These are phyloP conservation scores for Elongisporangium anandrum DNA, from an alignment of 352 stramenopile species.

Conservation along the genomic window DNA sequence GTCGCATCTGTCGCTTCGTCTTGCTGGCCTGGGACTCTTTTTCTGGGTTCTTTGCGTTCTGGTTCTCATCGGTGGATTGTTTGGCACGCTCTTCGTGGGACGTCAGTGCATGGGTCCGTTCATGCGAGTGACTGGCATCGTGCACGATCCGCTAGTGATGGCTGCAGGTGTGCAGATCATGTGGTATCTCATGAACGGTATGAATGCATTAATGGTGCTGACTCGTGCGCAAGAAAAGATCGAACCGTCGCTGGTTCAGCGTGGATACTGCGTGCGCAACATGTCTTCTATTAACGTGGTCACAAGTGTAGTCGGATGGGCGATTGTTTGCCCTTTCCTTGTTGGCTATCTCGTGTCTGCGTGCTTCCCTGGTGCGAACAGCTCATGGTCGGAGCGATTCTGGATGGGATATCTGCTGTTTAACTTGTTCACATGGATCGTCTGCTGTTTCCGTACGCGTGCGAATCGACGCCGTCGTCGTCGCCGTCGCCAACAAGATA, in stretches of 20 bases:
- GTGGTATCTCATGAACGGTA: constrained; percentile 67
- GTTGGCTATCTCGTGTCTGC: constrained; percentile 57
- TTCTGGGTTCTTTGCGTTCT: constrained; percentile 58
- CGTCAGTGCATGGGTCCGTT: constrained; percentile 64
- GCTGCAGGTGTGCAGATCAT: constrained; percentile 68
- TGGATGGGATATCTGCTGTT: constrained; percentile 73
- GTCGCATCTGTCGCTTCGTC: constrained; percentile 44
- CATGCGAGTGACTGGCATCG: constrained; percentile 63
- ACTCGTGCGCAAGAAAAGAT: constrained; percentile 59
- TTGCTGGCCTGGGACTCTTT: constrained; percentile 47
- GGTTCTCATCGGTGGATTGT: constrained; percentile 55
- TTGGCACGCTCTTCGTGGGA: constrained; percentile 67
- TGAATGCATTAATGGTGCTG: constrained; percentile 57
- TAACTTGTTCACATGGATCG: constrained; percentile 66
- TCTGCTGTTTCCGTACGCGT: constrained; percentile 68
- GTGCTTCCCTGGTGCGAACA: constrained; percentile 42
- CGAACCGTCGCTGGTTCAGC: constrained; percentile 42
- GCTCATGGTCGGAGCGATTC: constrained; percentile 56
- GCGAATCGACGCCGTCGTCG: constrained; percentile 35
- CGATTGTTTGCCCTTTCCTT: constrained; percentile 62
- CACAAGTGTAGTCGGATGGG: constrained; percentile 54
- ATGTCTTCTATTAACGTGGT: constrained; percentile 50
- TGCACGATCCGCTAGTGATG: constrained; percentile 72
- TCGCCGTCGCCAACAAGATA: constrained; percentile 8
- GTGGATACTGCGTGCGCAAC: constrained; percentile 73